A percentile compares a stretch with the other conserved stretches of the same genome.
Evolutionary conservation across 1,284 basidiomycete species (phyloP).

Genomic region (Sutorius eximius): DNA sequence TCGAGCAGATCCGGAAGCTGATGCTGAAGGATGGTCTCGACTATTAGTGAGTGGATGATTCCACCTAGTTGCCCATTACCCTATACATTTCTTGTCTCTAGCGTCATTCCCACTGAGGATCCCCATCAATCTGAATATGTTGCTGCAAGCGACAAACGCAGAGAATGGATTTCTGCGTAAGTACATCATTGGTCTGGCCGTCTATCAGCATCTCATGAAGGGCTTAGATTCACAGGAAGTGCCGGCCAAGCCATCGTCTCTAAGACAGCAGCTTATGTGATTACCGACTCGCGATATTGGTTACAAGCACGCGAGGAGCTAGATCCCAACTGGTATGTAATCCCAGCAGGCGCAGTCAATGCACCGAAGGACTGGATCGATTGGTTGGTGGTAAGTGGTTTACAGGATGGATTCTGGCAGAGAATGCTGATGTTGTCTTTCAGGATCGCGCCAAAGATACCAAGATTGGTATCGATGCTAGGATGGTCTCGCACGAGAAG

Average conservation of each 20-base stretch:
- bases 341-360: constrained; percentile 61
- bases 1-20: constrained; percentile 65
- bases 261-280: constrained; percentile 63
- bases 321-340: constrained; percentile 76
- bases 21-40: constrained; percentile 78
- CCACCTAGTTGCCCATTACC: constrained; percentile 2
- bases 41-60: constrained; percentile 70
- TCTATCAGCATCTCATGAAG: constrained; percentile 3
- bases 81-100: constrained; percentile 28
- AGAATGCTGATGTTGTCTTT: constrained; percentile 8
- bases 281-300: constrained; percentile 91
- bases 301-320: constrained; percentile 78
- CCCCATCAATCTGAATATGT: constrained; percentile 90
- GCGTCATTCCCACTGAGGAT: constrained; percentile 80
- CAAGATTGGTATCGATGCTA: constrained; percentile 86
- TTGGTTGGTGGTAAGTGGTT: constrained; percentile 59
- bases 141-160: constrained; percentile 75
- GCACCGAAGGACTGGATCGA: constrained; percentile 77
- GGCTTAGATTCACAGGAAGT: constrained; percentile 77
- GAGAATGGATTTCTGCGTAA: constrained; percentile 82
- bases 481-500: constrained; percentile 78
- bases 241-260: constrained; percentile 82
- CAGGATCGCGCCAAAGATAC: constrained; percentile 54
- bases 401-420: background rate
- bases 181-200: constrained; percentile 27